Conservation (phyloP, 495 filamentous ascomycete genomes). For the Penicillium turbatum region DNA sequence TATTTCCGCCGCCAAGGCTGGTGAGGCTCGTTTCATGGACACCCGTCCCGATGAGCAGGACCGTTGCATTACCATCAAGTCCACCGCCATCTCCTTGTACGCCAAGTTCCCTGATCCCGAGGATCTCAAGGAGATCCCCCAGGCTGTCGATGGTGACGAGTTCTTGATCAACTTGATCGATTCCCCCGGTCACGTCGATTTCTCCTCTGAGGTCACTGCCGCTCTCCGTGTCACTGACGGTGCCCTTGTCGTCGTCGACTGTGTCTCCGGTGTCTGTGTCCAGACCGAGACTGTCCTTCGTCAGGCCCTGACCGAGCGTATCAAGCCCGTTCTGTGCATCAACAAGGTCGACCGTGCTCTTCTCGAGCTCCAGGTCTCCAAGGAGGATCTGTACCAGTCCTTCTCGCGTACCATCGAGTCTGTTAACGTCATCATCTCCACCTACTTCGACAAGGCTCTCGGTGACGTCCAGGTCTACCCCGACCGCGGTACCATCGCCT, state of each 20-base stretch:
- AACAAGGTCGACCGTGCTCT: constrained; percentile 99
- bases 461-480: constrained; percentile 99
- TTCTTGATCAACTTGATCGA: constrained; percentile 99
- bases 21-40: constrained; percentile 93
- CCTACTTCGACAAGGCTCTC: constrained; percentile 94
- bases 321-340: constrained; percentile 98
- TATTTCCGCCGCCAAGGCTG: constrained; percentile 96
- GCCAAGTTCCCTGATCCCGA: constrained; percentile 75
- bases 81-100: constrained; percentile 98
- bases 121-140: constrained; percentile 91
- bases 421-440: constrained; percentile 99
- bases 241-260: constrained; percentile 99
- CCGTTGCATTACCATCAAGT: constrained; percentile 99
- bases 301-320: constrained; percentile 99
- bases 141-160: constrained; percentile 82
- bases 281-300: constrained; percentile 99
- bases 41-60: constrained; percentile 97
- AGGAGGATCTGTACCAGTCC: constrained; percentile 99
- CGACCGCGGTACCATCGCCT: constrained; percentile 92
- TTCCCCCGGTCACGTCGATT: constrained; percentile 99
- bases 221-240: constrained; percentile 99
- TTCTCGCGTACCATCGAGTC: constrained; percentile 99
- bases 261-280: constrained; percentile 97
- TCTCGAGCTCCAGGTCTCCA: constrained; percentile 93
- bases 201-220: constrained; percentile 99